phyloP scores from a whole-genome alignment of 139 green algal genomes.

The Ettlia oleoabundans region DNA sequence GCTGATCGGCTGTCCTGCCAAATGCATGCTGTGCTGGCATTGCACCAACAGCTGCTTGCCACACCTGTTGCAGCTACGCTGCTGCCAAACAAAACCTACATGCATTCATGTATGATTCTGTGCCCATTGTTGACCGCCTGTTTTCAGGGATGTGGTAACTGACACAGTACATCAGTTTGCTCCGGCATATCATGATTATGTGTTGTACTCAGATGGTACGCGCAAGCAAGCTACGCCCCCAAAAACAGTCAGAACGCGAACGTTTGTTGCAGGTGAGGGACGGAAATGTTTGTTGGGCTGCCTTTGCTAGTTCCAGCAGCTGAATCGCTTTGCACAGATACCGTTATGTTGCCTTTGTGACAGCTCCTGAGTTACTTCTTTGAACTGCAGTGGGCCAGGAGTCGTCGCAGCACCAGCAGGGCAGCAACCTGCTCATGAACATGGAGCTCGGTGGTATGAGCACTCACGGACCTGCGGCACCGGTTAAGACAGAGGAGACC shows the following conservation, averaged over 20 bases:
- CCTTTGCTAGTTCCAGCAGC: too few relatives aligned
- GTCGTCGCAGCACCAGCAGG: slow-evolving; percentile 25
- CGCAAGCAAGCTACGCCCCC: slow-evolving; percentile 53
- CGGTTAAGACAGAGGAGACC: slow-evolving; percentile 3
- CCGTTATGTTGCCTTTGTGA: not conserved
- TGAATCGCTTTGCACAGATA: too few relatives aligned
- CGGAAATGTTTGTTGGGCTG: too few relatives aligned
- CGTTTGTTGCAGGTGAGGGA: slow-evolving; percentile 30
- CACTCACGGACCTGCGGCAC: slow-evolving; percentile 7
- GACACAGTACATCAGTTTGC: slow-evolving; percentile 95
- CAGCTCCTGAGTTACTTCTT: not conserved
- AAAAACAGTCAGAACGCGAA: slow-evolving; percentile 44
- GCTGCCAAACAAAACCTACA: too few relatives aligned
- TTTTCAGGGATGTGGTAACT: slow-evolving; percentile 77
- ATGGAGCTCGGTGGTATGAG: slow-evolving; percentile 54
- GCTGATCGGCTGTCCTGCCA: too few relatives aligned
- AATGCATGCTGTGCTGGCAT: too few relatives aligned
- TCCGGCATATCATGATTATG: slow-evolving; percentile 91
- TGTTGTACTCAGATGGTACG: slow-evolving; percentile 86
- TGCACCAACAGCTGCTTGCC: too few relatives aligned
- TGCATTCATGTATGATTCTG: too few relatives aligned
- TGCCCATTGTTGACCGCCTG: not conserved
- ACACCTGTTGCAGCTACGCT: too few relatives aligned
- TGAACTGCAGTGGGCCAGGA: slow-evolving; percentile 43
- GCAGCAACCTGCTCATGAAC: slow-evolving; percentile 52